Base-by-base conservation (phyloP, 345 rosid genomes). In the Leavenworthia alabamica region DNA sequence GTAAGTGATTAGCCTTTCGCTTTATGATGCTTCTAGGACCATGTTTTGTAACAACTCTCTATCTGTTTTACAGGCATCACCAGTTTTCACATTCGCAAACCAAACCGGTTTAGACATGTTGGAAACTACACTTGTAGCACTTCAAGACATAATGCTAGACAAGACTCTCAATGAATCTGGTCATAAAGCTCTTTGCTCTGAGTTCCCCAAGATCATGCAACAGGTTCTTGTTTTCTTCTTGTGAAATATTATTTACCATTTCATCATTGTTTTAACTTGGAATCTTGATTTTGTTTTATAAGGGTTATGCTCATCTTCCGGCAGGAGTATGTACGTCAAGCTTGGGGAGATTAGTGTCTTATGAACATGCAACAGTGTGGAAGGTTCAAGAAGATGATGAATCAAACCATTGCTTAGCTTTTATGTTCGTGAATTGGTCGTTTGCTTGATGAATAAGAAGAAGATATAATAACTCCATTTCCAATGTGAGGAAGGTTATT, bases 31-130 rank as follows among this genome's bases (percentile, higher is more conserved):
- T n/a, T n/a, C 22, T 20, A 20, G 22, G 2, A 20, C n/a, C 22
- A 20, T 20, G 22, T 20, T 20, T 20, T 20, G 22, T 1, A 1
- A 20, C 2, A 20, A 20, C n/a, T n/a, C n/a, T 1, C n/a, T n/a
- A n/a, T 63, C 28, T 31, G 14, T 17, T 28, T 13, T 60, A 62
- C 86, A 86, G 96, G 95, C 83, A 23, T 89, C 86, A 45, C 90
- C 95, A 0, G 78, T 84, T 46, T 92, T 84, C 69, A 86, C 83
- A 32, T 89, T 86, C 1, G 93, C 93, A 6, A 92, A 92, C 80
- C 95, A 89, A 77, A 91, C 96, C 1, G 97, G 98, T 58, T 82
- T 92, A 9, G 97, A 89, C 78, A 92, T 92, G 97, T 89, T 92
- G 2, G 98, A 92, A 78, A 92, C 98, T 1, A 89, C 96, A 4